Evolutionary conservation across 1,284 basidiomycete genomes (phyloP), one percentile per base, ranked within the genome.

Genomic region (Cryptococcus neoformans): DNA sequence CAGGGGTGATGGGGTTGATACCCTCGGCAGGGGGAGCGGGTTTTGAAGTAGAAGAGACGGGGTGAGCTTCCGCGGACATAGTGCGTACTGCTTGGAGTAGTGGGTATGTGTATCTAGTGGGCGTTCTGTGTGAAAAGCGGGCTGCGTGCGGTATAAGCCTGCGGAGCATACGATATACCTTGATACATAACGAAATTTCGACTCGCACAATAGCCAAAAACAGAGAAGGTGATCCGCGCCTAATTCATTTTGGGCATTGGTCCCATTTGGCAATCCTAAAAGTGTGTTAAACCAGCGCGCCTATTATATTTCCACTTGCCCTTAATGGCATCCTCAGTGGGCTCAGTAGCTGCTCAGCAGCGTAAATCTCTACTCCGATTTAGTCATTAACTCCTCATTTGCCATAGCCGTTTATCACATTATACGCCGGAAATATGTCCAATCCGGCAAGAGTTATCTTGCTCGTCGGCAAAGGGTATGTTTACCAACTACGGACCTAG

Each of bases 11-110:
- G 21, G 58, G 53, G 41, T 68, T 63, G 14, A 65, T 56, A 6
- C 58, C 66, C 55, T 71, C 68, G 9, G 69, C 63, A 14, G 12
- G 68, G 5, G 60, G 56, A 8, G 70, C 65, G 6, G 75, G 70
- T n/a, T 72, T 54, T 6, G 70, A 56, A 6, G 74, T 73, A 35
- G 76, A 75, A 7, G 68, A 58, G 17, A 77, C 70, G 41, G 78
- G 78, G 62, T 79, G 78, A 21, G 67, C 64, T 11, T 72, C 72
- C 36, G 74, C 62, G 14, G 73, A 72, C 66, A 70, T 69, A 11
- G 35, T 64, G 4, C 28, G 28, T 28, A 4, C 28, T 28, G 28
- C 48, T 54, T 47, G 35, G 37, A 38, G 54, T 21, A 34, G 53
- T 3, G 28, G 28, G 28, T 28, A 28, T 28, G 28, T 28, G 28